Evolutionary conservation across 164 flowering plant species (phyloP), one percentile per base, ranked within the genome.

Genomic region (Stephania cephalantha): DNA sequence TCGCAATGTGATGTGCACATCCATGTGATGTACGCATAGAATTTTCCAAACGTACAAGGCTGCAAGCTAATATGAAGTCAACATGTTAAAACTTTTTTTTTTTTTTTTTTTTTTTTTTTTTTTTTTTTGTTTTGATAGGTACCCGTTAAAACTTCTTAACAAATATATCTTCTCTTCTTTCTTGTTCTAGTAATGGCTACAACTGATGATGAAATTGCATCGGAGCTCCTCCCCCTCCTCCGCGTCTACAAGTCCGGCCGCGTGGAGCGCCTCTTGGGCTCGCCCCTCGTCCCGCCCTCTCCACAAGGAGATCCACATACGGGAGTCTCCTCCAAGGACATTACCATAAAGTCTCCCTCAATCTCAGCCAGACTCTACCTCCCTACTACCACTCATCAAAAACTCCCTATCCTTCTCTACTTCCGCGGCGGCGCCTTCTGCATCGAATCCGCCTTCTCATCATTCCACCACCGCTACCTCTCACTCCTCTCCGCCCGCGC

Each of bases 351-450:
- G 1, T 68, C 74, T 69, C 20, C 82, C 7, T 31, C 20, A 17
- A 63, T 85, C 77, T 75, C 80, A 0, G 91, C 82, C 22, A 75
- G 90, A 29, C 68, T 88, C 75, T 86, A 84, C 77, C 82, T 83
- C 53, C 88, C 88, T 1, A 79, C 78, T 45, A 35, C 18, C 4
- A 30, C 22, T 30, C 22, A 74, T 30, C 22, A 74, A 46, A 78
- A 78, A n/a, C 71, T 78, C 18, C 81, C 75, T 2, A 6, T 75
- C 20, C 81, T 78, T 30, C 71, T 78, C 29, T 74, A 78, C 76
- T 70, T 78, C 83, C 94, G 84, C 48, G 90, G 90, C 68, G 88
- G 91, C 17, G 88, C 77, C 20, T 90, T 90, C 74, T 74, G 80
- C 75, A 7, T 83, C 22, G 87, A 79, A 68, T 83, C 90, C 71